Evolutionary conservation across 352 stramenopile species (phyloP), one percentile per base, ranked within the genome.

Genomic region (Globisporangium viniferum): DNA sequence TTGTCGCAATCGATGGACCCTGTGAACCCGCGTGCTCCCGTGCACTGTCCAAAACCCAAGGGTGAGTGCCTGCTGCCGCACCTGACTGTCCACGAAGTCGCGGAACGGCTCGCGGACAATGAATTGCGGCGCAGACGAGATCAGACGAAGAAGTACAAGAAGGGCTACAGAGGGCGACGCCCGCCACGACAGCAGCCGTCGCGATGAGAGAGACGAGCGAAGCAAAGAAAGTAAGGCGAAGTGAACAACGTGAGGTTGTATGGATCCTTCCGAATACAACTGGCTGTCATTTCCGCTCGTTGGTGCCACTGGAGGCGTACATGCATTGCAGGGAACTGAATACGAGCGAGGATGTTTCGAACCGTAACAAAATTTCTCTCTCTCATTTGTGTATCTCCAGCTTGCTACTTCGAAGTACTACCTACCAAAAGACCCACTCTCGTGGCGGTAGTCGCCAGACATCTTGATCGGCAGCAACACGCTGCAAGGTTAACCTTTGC

Each of bases 21-120:
- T 5, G 24, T 39, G 10, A 73, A 81, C 24, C 33, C 75, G 12
- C 35, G 74, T 2, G 44, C 64, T 9, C 64, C 59, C 0, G 49
- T 82, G 14, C 67, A 70, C n/a, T 92, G 84, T 66, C 54, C 67
- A 1, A 80, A 86, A 20, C 63, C 70, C 8, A 64, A 41, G 10
- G 76, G 67, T 33, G 29, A 68, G 22, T 92, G 84, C 49, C 12
- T 57, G 3, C 36, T 85, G 6, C 79, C 77, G 9, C 84, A 92
- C 48, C 64, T 83, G 2, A 82, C 79, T 7, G 61, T 89, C 0
- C 74, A 89, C 24, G 75, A 86, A 6, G 73, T 92, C 29, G 73
- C 82, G 0, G 79, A 90, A 35, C 79, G 77, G 8, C 63, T 92
- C 5, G 82, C 82, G 1, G 76, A 92, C 46, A 66, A 69, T 2